Conservation (phyloP, 345 rosid genomes). For the Lepidium sativum region DNA sequence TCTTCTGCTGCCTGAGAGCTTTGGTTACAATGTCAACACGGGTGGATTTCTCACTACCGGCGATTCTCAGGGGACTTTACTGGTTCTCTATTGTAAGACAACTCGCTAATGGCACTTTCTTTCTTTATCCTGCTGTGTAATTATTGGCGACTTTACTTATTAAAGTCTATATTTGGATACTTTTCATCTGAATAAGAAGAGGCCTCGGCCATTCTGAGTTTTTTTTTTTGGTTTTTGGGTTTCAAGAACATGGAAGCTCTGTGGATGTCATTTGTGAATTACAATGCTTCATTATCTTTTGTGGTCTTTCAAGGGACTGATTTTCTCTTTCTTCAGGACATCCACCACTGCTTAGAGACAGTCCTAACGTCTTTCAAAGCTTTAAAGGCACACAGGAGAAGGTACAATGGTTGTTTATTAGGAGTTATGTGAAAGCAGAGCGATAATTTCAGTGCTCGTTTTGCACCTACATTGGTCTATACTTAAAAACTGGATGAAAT, state of each 20-base stretch:
- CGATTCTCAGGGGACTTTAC: conserved; percentile 78
- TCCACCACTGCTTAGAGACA: conserved; percentile 71
- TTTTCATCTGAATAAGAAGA: conserved; percentile 17
- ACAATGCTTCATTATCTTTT: conserved; percentile 5
- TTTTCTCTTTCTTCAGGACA: conserved; percentile 85
- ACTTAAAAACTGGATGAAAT: background rate
- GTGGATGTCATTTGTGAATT: background rate
- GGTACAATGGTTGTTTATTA: conserved; percentile 89
- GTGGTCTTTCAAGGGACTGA: conserved; percentile 51
- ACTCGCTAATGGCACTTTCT: conserved; percentile 72
- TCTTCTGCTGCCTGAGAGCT: conserved; percentile 58
- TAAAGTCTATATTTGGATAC: conserved; percentile 28
- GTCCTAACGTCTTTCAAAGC: conserved; percentile 70
- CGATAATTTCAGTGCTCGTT: background rate
- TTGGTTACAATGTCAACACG: conserved; percentile 39
- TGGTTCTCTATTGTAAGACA: conserved; percentile 95
- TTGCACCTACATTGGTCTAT: background rate
- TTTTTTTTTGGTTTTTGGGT: background rate
- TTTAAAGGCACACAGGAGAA: conserved; percentile 88
- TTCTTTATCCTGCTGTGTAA: conserved; percentile 33
- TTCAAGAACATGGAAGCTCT: background rate
- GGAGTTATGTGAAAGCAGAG: conserved; percentile 40
- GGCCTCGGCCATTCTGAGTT: conserved; percentile 6
- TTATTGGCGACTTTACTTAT: conserved; percentile 40
- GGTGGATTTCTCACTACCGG: conserved; percentile 58